Conservation (phyloP, 345 rosid genomes). For the Clausena lansium region DNA sequence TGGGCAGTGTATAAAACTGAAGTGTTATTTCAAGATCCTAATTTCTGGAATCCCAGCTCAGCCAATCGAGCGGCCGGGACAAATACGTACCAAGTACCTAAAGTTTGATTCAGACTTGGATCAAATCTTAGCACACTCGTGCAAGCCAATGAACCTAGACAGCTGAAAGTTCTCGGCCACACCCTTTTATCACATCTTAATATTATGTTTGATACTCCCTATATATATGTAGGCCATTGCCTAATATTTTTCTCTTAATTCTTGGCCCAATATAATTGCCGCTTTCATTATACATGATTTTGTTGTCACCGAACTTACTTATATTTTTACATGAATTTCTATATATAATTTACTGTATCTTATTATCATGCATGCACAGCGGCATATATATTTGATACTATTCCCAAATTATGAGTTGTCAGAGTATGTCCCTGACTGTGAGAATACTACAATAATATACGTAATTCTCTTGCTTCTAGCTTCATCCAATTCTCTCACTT, state of each 20-base stretch:
- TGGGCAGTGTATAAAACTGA: conserved; percentile 14
- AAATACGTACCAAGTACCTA: conserved; percentile 17
- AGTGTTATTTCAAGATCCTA: conserved; percentile 11
- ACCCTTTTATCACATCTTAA: conserved; percentile 9
- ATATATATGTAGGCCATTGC: conserved; percentile 17
- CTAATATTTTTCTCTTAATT: background rate
- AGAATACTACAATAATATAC: background rate
- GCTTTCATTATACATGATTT: conserved; percentile 5
- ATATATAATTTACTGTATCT: background rate
- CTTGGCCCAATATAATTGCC: conserved; percentile 13
- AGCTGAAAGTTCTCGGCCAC: conserved; percentile 12
- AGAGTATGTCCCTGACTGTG: background rate
- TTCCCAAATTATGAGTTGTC: background rate
- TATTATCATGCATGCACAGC: too few relatives aligned
- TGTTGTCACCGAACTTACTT: background rate
- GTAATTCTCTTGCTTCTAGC: background rate
- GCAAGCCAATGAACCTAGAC: conserved; percentile 35
- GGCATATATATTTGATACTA: background rate
- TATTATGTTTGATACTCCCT: conserved; percentile 18
- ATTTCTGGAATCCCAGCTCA: conserved; percentile 1
- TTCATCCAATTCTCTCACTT: background rate
- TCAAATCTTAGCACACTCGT: conserved; percentile 22
- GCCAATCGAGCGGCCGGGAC: conserved; percentile 17
- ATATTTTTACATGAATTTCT: background rate
- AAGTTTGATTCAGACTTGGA: conserved; percentile 15